Evolutionary conservation across 768 basidiomycete species (phyloP).

Genomic region (Pulveroboletus frians): DNA sequence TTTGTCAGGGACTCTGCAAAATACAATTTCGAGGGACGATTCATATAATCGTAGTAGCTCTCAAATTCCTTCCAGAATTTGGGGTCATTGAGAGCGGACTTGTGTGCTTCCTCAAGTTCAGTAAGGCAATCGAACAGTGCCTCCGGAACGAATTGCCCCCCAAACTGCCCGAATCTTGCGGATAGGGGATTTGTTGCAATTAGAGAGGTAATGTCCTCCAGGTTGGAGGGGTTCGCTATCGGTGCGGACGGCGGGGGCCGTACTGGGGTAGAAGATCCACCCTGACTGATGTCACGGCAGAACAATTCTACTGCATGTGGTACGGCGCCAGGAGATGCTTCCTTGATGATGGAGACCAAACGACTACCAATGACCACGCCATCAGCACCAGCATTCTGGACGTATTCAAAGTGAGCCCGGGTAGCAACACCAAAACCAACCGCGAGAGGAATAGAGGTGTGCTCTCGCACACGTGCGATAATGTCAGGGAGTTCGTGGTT

Average conservation of each 20-base stretch:
- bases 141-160: constrained; percentile 97
- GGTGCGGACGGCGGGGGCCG: neutral
- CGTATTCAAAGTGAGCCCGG: constrained; percentile 80
- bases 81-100: constrained; percentile 79
- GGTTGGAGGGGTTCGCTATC: neutral
- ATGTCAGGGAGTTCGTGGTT: constrained; percentile 79
- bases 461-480: constrained; percentile 74
- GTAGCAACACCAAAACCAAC: constrained; percentile 97
- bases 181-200: constrained; percentile 53
- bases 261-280: constrained; percentile 27
- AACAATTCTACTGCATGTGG: constrained; percentile 59
- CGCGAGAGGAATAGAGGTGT: constrained; percentile 78
- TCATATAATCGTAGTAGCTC: constrained; percentile 88
- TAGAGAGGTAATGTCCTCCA: constrained; percentile 14
- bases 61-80: constrained; percentile 90
- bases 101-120: constrained; percentile 90
- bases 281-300: constrained; percentile 62
- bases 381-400: constrained; percentile 85
- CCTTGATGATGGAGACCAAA: constrained; percentile 76
- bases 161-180: constrained; percentile 88
- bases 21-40: constrained; percentile 89
- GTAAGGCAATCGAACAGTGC: constrained; percentile 87
- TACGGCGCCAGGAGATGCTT: constrained; percentile 45
- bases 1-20: constrained; percentile 87
- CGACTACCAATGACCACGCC: constrained; percentile 92